phyloP scores from a whole-genome alignment of 23 red algal genomes.

The Gracilaria gracilis region DNA sequence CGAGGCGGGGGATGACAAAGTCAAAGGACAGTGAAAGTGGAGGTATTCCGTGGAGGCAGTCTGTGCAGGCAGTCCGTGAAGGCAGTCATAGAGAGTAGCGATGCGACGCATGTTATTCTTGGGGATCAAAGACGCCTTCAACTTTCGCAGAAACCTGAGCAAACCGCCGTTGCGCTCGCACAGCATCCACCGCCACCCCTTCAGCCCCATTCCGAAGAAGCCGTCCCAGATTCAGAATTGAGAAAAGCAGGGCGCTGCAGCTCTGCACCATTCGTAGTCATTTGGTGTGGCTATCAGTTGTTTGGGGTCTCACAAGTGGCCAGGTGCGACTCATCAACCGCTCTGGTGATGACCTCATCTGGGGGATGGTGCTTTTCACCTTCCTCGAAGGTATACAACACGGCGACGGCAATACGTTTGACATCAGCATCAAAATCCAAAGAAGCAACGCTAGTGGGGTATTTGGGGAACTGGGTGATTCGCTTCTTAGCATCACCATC shows the following conservation, averaged over 20 bases:
- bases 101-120: too few species aligned
- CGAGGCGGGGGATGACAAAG: too few species aligned
- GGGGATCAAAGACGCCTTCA: too few species aligned
- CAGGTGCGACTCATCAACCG: slow-evolving; percentile 59
- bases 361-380: slow-evolving; percentile 74
- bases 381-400: slow-evolving; percentile 79
- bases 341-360: slow-evolving; percentile 62
- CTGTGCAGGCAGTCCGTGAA: too few species aligned
- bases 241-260: not conserved
- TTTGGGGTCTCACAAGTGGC: slow-evolving; percentile 35
- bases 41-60: too few species aligned
- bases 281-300: not conserved
- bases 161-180: too few species aligned
- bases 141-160: too few species aligned
- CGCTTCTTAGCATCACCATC: slow-evolving; percentile 91
- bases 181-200: too few species aligned
- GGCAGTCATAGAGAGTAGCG: too few species aligned
- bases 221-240: not conserved
- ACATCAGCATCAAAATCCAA: slow-evolving; percentile 54
- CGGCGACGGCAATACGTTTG: slow-evolving; percentile 61
- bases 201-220: too few species aligned
- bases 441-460: slow-evolving; percentile 60
- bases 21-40: too few species aligned
- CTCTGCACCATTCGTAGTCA: not conserved
- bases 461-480: slow-evolving; percentile 73